Percentiles rank a stretch among this genome's conserved stretches.
Evolutionary conservation across 192 early-diverging fungal species (phyloP).

Genomic region (Coemansia sp.): DNA sequence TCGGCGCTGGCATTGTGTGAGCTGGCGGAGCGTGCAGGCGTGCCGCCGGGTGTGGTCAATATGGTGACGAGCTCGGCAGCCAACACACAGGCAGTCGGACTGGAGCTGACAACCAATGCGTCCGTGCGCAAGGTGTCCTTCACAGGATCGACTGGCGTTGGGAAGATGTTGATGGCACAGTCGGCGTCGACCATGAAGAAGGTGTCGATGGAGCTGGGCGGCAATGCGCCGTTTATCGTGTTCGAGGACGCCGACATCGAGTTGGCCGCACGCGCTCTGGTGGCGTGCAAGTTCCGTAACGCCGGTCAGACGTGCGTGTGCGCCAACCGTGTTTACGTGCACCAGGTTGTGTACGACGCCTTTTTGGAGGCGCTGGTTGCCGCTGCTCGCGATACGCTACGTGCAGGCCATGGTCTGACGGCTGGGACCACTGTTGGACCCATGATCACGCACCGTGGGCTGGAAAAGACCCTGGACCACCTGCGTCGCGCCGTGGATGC

Average conservation of each 20-base stretch:
- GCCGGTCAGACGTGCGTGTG: conserved; percentile 77
- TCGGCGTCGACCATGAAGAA: conserved; percentile 55
- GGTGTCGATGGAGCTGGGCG: conserved; percentile 61
- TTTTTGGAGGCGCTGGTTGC: conserved; percentile 67
- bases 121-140: conserved; percentile 59
- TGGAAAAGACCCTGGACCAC: conserved; percentile 69
- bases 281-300: conserved; percentile 61
- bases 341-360: conserved; percentile 62
- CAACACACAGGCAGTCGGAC: conserved; percentile 52
- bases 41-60: conserved; percentile 58
- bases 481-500: conserved; percentile 71
- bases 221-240: conserved; percentile 62
- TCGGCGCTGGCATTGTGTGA: conserved; percentile 58
- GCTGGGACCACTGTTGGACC: conserved; percentile 73
- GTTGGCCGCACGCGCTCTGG: conserved; percentile 36
- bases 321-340: conserved; percentile 70
- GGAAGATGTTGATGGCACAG: conserved; percentile 54
- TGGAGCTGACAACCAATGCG: conserved; percentile 47
- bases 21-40: conserved; percentile 51
- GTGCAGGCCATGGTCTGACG: conserved; percentile 77
- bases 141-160: conserved; percentile 58
- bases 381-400: conserved; percentile 57
- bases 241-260: conserved; percentile 56
- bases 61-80: conserved; percentile 50
- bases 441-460: conserved; percentile 68